Evolutionary conservation across 768 basidiomycete genomes (phyloP), one percentile per base, ranked within the genome.

Genomic region (Harrya chromipes): DNA sequence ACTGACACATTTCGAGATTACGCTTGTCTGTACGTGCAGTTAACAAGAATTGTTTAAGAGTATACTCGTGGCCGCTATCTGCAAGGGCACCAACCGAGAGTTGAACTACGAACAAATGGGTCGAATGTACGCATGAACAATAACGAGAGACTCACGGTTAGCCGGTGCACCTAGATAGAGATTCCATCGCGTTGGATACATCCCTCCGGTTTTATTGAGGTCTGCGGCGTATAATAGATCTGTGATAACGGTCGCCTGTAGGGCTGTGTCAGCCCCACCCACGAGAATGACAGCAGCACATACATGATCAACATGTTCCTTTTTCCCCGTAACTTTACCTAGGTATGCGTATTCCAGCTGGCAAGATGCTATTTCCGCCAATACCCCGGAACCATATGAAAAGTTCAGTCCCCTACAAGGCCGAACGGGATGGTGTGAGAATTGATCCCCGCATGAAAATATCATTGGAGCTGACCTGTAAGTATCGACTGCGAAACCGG

Each of bases 281-380:
- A 42, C 4, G 4, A 11, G 13, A 20, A 43, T 14, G 24, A 20
- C 11, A 11, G 35, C 0, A n/a, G n/a, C 13, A 69, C 78, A 3
- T 51, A 83, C 85, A 41, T 73, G 74, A 40, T 79, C 74, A 46
- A 76, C 81, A 57, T 84, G 82, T 37, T 78, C 75, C 46, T 77
- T 76, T 57, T 86, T 84, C 0, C 85, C 87, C 0, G 90, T 91
- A 21, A 84, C 64, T 57, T 89, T 84, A 4, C 87, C 87, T 4
- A 94, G 76, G 57, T 93, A 92, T 49, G 86, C 80, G 60, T 93
- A 88, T 67, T 94, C 93, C 45, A 94, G 64, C 61, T 94, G 90
- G 46, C 84, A 73, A 39, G 80, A 87, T 0, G 82, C 87, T 27
- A 92, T 83, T 67, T 97, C 93, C 0, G 93, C 89, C 12, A 86